A percentile compares a stretch with the other conserved stretches of the same genome.
phyloP scores from a whole-genome alignment of 495 filamentous ascomycete species.

The Penicillium pancosmium region DNA sequence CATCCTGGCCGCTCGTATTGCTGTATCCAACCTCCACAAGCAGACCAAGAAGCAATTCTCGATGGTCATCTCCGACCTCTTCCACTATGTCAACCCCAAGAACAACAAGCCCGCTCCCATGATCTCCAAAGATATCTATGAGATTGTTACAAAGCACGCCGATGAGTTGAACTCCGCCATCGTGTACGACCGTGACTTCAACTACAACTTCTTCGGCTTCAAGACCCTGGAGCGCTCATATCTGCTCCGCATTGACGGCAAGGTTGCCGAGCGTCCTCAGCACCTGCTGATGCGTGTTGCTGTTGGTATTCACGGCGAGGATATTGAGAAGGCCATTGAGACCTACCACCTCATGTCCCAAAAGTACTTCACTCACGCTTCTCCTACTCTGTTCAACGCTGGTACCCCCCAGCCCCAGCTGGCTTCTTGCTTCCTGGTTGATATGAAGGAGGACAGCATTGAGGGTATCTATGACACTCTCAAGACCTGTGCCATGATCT shows the following conservation, averaged over 20 bases:
- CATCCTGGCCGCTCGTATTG: conserved; percentile 97
- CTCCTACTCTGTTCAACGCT: conserved; percentile 96
- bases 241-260: conserved; percentile 86
- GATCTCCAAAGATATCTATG: conserved; percentile 87
- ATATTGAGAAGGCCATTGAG: conserved; percentile 92
- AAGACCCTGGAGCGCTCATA: conserved; percentile 99
- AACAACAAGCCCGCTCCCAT: conserved; percentile 83
- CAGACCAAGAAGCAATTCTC: conserved; percentile 99
- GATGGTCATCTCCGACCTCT: conserved; percentile 87
- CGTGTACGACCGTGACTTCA: conserved; percentile 98
- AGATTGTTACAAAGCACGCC: conserved; percentile 90
- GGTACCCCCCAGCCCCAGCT: conserved; percentile 92
- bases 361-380: conserved; percentile 98
- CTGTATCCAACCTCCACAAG: conserved; percentile 99
- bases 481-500: conserved; percentile 99
- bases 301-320: conserved; percentile 92
- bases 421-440: conserved; percentile 95
- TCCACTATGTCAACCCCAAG: conserved; percentile 96
- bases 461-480: conserved; percentile 99
- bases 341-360: conserved; percentile 98
- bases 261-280: conserved; percentile 94
- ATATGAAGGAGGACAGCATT: conserved; percentile 99
- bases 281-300: conserved; percentile 99
- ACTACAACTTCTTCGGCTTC: conserved; percentile 99
- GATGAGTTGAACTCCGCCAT: conserved; percentile 98